Base-by-base conservation (phyloP, 306 rosid species). In the Pyrus betulifolia region DNA sequence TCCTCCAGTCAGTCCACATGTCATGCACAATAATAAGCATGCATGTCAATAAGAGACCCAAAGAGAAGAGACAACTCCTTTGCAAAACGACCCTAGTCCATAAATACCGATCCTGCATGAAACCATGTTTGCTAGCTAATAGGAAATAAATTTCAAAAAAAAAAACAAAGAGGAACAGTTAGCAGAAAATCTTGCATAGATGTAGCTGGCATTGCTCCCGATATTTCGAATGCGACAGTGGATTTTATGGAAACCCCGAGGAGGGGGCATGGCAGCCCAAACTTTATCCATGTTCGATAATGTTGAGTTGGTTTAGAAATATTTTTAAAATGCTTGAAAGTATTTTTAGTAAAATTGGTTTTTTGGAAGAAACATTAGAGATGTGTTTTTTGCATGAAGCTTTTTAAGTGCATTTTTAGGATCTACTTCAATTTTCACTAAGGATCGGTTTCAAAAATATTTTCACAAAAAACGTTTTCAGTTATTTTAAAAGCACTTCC, bases 361-460 rank as follows among this genome's bases (percentile, higher is more conserved):
- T 38, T 35, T 6, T 7, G 0, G 0, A 38, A 38, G 9, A 38
- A 38, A 7, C 0, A 38, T 38, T 0, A 38, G 0, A 0, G 2
- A 38, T 38, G 10, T 7, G 2, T 0, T 38, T 33, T 1, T 33
- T 38, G 42, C 42, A 38, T 0, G 0, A 38, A 38, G 2, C 0
- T 0, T 0, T 35, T 35, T 35, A 35, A 6, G 8, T 35, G 40
- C 8, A 6, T 6, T 38, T 38, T 0, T 38, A 38, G 10, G 10
- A 38, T 38, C 9, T 38, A 38, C 42, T 38, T 38, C 0, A 38
- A 38, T 38, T 38, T 38, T 38, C 42, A 38, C 0, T 38, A 38
- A 7, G 0, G 10, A 38, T 38, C 0, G 10, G 42, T 7, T 38
- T 38, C 10, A 38, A 38, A 35, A 38, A 38, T 0, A 7, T 38